These are phyloP conservation scores for Scenedesmus sp. DNA, from an alignment of 163 green algal species.

Conservation along the genomic window DNA sequence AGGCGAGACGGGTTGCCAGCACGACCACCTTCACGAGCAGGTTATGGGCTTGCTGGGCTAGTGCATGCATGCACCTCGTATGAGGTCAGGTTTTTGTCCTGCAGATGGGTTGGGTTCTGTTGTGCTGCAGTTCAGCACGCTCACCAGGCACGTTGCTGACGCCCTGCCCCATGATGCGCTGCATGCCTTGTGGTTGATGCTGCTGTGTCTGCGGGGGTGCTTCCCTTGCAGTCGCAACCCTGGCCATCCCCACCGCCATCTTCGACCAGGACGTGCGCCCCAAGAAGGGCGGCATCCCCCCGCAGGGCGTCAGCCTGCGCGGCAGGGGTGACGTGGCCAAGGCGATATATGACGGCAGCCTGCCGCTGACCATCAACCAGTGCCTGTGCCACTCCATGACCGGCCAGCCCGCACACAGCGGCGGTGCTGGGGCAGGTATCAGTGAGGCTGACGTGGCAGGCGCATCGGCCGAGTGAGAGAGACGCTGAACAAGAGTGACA, in stretches of 20 bases:
- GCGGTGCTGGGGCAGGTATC: neutral
- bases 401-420: neutral
- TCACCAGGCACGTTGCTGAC: neutral
- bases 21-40: no score
- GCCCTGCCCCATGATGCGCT: neutral
- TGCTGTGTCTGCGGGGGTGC: neutral
- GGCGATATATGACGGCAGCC: constrained; percentile 65
- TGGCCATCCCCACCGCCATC: constrained; percentile 58
- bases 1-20: no score
- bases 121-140: neutral
- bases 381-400: constrained; percentile 53
- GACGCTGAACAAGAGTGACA: neutral
- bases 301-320: constrained; percentile 61
- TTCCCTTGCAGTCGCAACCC: constrained; percentile 27
- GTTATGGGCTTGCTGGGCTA: no score
- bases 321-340: constrained; percentile 63
- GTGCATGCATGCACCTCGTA: no score
- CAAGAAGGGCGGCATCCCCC: constrained; percentile 68
- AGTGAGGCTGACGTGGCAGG: constrained; percentile 9
- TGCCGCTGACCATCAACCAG: constrained; percentile 63
- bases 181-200: neutral
- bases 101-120: no score
- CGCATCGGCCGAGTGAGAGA: neutral
- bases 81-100: no score
- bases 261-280: constrained; percentile 77